Evolutionary conservation across 345 rosid species (phyloP), one percentile per base, ranked within the genome.

Genomic region (Boechera divaricarpa): DNA sequence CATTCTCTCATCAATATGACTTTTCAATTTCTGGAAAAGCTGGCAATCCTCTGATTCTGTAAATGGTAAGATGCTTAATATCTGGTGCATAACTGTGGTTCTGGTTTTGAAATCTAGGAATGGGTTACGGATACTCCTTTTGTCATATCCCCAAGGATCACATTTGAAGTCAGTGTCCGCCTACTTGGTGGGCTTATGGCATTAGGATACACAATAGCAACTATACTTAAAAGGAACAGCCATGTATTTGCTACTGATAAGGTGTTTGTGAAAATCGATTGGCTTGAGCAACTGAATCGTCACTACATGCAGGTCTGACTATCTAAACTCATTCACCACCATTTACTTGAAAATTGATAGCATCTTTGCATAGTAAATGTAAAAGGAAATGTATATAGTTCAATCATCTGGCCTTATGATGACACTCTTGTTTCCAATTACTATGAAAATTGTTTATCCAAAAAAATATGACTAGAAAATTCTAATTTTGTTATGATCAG

Each of bases 171-270:
- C 53, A 88, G 93, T 42, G 99, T 96, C 62, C 96, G 98, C 60
- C 96, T 96, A 73, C 99, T 96, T 63, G 98, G 99, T 79, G 98
- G 99, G 74, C 87, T 96, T 60, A 96, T 96, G 99, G 95, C 99
- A 48, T 72, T 96, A 80, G 99, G 97, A 74, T 96, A 96, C 81
- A 96, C 98, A 55, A 93, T 96, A 83, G 93, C 98, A 67, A 70
- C 97, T 64, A 96, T 96, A 75, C 98, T 96, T 74, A 90, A 93
- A 86, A 87, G 99, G 79, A 93, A 82, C 70, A 96, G 98, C 84
- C 99, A 93, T 76, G 90, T 87, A 18, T 91, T 93, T 82, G 84
- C 86, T 44, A 88, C 89, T 67, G 95, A 88, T 45, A 87, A 76
- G 77, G 98, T 96, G 45, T 83, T 81, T 69, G 88, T 96, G 75